Evolutionary conservation across 805 yeast genomes (phyloP).

Genomic region (Priceomyces carsonii): DNA sequence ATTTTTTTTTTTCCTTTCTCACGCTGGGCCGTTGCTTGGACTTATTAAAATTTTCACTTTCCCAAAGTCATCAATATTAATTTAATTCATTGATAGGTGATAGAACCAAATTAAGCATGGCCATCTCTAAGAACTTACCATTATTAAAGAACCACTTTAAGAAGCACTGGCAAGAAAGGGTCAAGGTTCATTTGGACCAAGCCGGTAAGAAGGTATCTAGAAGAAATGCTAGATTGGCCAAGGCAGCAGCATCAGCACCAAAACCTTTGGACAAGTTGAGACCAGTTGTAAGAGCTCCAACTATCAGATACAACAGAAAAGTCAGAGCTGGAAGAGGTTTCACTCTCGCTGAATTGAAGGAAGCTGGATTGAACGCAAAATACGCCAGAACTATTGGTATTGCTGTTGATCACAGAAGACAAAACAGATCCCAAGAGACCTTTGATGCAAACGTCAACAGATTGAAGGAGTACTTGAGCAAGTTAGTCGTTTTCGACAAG

Average conservation of each 20-base stretch:
- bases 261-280: constrained; percentile 95
- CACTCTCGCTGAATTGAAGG: constrained; percentile 96
- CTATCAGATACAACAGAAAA: constrained; percentile 98
- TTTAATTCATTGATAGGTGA: too few relatives aligned
- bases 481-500: constrained; percentile 94
- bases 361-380: constrained; percentile 87
- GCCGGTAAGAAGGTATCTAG: constrained; percentile 99
- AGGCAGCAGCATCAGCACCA: constrained; percentile 96
- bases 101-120: constrained; percentile 46
- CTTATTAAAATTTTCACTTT: constrained; percentile 6
- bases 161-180: constrained; percentile 99
- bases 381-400: constrained; percentile 98
- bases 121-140: constrained; percentile 98
- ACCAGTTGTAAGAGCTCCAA: constrained; percentile 99
- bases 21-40: too few relatives aligned
- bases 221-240: constrained; percentile 90
- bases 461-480: constrained; percentile 93
- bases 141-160: constrained; percentile 99
- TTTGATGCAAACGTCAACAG: constrained; percentile 94
- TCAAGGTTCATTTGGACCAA: constrained; percentile 99
- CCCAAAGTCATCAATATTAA: too few relatives aligned
- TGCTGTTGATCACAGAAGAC: constrained; percentile 99
- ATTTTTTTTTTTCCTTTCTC: constrained; percentile 1
- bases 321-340: constrained; percentile 99
- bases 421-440: constrained; percentile 95